A percentile compares a stretch with the other conserved stretches of the same genome.
phyloP scores from a whole-genome alignment of 139 green algal species.

The Haematococcus lacustris region DNA sequence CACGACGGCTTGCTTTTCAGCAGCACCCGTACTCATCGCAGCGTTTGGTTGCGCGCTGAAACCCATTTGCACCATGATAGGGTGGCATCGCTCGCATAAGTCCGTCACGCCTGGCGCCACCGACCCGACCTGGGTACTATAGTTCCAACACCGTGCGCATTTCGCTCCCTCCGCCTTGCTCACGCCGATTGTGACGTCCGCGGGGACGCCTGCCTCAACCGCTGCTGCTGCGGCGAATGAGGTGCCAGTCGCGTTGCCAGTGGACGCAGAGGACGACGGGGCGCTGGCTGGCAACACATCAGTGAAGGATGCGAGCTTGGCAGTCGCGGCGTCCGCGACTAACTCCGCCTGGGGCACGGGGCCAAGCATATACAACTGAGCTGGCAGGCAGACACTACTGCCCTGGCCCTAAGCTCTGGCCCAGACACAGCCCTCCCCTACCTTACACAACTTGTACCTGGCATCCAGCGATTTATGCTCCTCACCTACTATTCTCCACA shows the following conservation, averaged over 20 bases:
- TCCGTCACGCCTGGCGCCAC: constrained; percentile 21
- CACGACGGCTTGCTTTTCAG: no score
- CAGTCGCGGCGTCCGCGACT: constrained; percentile 4
- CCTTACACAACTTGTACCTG: neutral
- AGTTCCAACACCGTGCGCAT: constrained; percentile 96
- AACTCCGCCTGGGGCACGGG: constrained; percentile 25
- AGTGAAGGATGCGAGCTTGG: neutral
- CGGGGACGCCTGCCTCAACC: neutral
- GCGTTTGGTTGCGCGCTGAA: constrained; percentile 30
- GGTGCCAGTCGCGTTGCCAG: constrained; percentile 1
- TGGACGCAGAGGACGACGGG: constrained; percentile 6
- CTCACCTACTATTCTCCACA: neutral
- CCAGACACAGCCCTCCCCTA: neutral
- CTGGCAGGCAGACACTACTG: neutral
- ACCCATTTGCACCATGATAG: constrained; percentile 62
- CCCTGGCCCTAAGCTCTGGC: neutral
- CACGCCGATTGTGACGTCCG: constrained; percentile 58
- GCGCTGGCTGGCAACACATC: neutral
- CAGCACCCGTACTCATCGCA: no score
- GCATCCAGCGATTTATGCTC: no score
- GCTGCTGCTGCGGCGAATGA: neutral
- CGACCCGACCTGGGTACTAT: constrained; percentile 49
- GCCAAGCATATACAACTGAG: neutral
- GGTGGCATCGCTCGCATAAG: constrained; percentile 86
- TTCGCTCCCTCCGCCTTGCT: constrained; percentile 68